Conservation (phyloP, 2,329 filamentous ascomycete genomes). For the Thielaviopsis cerberus region DNA sequence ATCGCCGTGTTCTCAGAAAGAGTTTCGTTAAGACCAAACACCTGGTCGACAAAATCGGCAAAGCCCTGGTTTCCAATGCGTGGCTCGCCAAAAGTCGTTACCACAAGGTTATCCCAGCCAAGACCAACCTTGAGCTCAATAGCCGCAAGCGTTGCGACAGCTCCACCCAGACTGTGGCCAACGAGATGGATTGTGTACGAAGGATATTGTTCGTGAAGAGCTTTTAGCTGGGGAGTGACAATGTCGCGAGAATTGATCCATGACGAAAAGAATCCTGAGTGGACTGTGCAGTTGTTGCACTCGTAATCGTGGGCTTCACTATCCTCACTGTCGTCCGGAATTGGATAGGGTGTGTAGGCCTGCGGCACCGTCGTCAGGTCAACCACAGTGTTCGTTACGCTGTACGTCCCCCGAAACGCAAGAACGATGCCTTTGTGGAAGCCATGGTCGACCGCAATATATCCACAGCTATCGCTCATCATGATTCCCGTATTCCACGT, state of each 20-base stretch:
- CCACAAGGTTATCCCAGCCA: constrained; percentile 53
- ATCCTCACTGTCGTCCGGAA: constrained; percentile 25
- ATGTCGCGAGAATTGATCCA: constrained; percentile 58
- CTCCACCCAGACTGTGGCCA: constrained; percentile 82
- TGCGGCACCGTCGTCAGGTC: constrained; percentile 82
- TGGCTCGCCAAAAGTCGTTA: constrained; percentile 91
- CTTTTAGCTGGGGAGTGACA: constrained; percentile 49
- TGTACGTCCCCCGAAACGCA: constrained; percentile 88
- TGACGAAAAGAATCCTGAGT: constrained; percentile 71
- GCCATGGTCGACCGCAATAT: constrained; percentile 68
- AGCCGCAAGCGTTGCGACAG: constrained; percentile 71
- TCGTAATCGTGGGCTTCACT: constrained; percentile 21
- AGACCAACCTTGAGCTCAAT: constrained; percentile 56
- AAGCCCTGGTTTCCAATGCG: constrained; percentile 40
- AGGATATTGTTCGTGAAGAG: constrained; percentile 42
- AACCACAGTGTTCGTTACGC: constrained; percentile 73
- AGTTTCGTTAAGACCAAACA: constrained; percentile 26
- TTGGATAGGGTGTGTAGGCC: constrained; percentile 73
- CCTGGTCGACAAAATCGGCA: constrained; percentile 33
- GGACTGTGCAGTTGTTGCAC: constrained; percentile 80
- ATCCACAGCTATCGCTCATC: constrained; percentile 81
- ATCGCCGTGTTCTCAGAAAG: constrained; percentile 14
- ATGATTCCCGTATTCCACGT: constrained; percentile 83
- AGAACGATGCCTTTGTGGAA: constrained; percentile 44
- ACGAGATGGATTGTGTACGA: constrained; percentile 59